Base-by-base conservation (phyloP, 2,329 filamentous ascomycete genomes). In the Uncinocarpus reesii region DNA sequence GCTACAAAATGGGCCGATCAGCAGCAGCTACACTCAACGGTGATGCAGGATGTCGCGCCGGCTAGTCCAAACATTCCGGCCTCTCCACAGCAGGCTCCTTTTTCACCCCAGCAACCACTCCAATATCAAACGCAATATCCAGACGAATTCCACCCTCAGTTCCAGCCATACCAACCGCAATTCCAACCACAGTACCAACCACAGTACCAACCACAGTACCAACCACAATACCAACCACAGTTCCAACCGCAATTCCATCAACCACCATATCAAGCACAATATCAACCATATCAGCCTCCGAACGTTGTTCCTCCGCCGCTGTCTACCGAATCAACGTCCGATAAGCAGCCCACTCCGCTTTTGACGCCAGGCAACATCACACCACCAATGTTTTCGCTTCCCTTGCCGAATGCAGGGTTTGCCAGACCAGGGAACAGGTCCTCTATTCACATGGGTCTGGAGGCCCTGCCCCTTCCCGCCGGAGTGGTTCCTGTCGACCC, bases 1-100 rank as follows among this genome's bases (percentile, higher is more conserved):
- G 81, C 80, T 2, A 72, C 78, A 55, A 70, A 75, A 55, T 84
- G 81, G 81, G 71, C 71, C 7, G 67, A 70, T 29, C 66, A 69
- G 15, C 62, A 63, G 34, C 46, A 60, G 42, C 55, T 65, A 13
- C 51, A 62, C 6, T 63, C 61, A 4, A 63, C 64, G 0, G 66
- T 65, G 15, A 57, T 58, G 43, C 56, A 56, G 28, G 42, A 51
- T 10, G 11, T 31, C 16, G 35, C 34, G 3, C 38, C 26, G 43
- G 26, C 36, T 20, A 38, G 38, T 40, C 35, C 26, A 47, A 24
- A 42, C 10, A 32, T 28, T 7, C 36, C 45, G 3, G 20, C 20
- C 11, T 42, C 29, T 21, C 38, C 38, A n/a, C n/a, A n/a, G n/a
- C n/a, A n/a, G n/a, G n/a, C n/a, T n/a, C n/a, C n/a, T n/a, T n/a